Evolutionary conservation across 352 stramenopile species (phyloP).

Genomic region (Globisporangium parvum): DNA sequence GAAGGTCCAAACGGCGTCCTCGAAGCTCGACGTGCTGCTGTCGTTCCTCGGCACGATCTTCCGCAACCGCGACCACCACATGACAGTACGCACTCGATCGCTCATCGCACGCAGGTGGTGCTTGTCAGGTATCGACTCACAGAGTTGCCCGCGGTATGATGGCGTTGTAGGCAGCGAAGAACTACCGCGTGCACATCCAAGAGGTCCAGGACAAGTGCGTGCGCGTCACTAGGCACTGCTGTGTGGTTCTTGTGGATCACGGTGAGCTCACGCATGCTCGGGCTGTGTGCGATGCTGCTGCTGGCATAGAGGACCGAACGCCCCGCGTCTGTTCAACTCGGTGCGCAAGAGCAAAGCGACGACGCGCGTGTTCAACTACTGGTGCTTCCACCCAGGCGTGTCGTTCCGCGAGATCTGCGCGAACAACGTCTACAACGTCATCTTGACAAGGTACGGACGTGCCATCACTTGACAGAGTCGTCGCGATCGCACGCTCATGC

Average conservation of each 20-base stretch:
- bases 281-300: no score
- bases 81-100: constrained; percentile 45
- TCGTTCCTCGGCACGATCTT: constrained; percentile 87
- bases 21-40: constrained; percentile 74
- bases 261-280: no score
- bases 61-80: constrained; percentile 71
- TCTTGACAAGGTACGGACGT: constrained; percentile 63
- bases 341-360: constrained; percentile 45
- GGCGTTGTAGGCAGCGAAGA: constrained; percentile 42
- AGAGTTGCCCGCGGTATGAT: neutral
- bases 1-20: constrained; percentile 51
- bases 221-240: neutral
- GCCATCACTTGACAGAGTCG: no score
- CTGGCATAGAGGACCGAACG: constrained; percentile 29
- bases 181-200: constrained; percentile 89
- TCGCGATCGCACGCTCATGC: neutral
- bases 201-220: constrained; percentile 70
- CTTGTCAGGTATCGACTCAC: neutral
- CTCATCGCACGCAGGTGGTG: neutral
- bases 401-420: constrained; percentile 93
- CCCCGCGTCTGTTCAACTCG: constrained; percentile 42
- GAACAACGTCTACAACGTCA: constrained; percentile 88
- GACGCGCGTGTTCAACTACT: constrained; percentile 94
- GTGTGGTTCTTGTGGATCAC: no score
- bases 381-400: constrained; percentile 97